Base-by-base conservation (phyloP, 371 early-diverging fungal genomes). In the Syncephalastrum racemosum region DNA sequence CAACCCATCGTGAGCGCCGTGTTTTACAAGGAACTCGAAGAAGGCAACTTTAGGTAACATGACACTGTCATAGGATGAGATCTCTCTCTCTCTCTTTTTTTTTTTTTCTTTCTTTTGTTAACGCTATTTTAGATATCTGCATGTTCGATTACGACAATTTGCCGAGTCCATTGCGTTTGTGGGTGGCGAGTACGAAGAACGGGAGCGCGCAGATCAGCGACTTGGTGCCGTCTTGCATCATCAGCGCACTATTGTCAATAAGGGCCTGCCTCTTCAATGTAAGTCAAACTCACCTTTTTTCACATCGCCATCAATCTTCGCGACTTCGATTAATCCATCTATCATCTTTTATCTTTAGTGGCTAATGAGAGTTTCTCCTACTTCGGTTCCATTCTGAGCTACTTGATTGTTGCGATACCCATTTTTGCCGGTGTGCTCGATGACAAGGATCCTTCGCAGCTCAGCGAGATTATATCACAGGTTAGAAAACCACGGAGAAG, bases 161-260 rank as follows among this genome's bases (percentile, higher is more conserved):
- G 84, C 89, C 19, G 95, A 95, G 65, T 73, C 90, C 0, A 88
- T 96, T 60, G 87, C 93, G 3, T 85, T 96, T 58, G 77, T 84
- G 48, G 77, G 83, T 18, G 92, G 92, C 10, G 92, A 92, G 68
- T 52, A 58, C 12, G 73, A 75, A 46, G 93, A 91, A 56, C 70
- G 76, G 39, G 49, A 49, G 1, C 62, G 79, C 20, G 83, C 90
- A 2, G 71, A 88, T 44, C 47, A 56, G 0, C 71, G 82, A 0
- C 68, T 94, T 25, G 68, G 69, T 14, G 59, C 58, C 0, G 66
- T 93, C 19, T 59, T 91, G 24, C 56, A 43, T 12, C 73, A 73
- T 50, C 90, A 90, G 58, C 75, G 75, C 2, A 50, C 59, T 14
- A 82, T 95, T 46, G 70, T 91, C 22, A 68, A 77, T 46, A 75